These are phyloP conservation scores for Penicillium macrosclerotiorum DNA, from an alignment of 495 filamentous ascomycete species.

Conservation along the genomic window DNA sequence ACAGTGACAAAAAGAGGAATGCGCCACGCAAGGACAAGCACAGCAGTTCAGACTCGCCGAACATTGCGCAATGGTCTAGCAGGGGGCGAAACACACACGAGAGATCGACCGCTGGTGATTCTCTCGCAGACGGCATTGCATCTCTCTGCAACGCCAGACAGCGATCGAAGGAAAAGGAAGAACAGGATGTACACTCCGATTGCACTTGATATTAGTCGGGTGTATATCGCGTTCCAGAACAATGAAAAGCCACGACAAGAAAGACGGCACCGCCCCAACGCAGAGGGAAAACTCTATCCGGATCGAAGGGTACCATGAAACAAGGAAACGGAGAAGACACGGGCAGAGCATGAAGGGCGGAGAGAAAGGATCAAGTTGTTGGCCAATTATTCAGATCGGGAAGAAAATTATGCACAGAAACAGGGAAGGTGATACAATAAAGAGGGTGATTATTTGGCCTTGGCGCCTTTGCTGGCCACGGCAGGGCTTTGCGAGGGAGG, in stretches of 20 bases:
- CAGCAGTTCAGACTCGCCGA: background rate
- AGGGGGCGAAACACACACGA: background rate
- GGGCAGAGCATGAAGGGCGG: background rate
- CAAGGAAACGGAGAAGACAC: background rate
- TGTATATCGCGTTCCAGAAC: slow-evolving; percentile 7
- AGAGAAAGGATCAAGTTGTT: background rate
- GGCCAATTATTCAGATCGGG: background rate
- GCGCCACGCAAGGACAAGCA: background rate
- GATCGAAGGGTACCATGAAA: slow-evolving; percentile 4
- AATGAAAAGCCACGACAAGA: background rate
- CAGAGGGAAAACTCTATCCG: slow-evolving; percentile 9
- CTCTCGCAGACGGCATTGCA: background rate
- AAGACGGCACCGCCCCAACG: background rate
- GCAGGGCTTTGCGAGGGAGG: slow-evolving; percentile 49
- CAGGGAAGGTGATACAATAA: slow-evolving; percentile 10
- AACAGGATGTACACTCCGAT: too few relatives aligned
- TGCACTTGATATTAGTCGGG: background rate
- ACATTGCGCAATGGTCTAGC: slow-evolving; percentile 1
- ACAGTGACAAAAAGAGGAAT: slow-evolving; percentile 1
- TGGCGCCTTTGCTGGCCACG: slow-evolving; percentile 41
- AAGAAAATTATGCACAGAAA: slow-evolving; percentile 17
- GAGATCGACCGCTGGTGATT: background rate
- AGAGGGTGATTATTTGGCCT: slow-evolving; percentile 26
- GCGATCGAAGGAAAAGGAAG: too few relatives aligned
- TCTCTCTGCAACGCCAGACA: slow-evolving; percentile 1